These are phyloP conservation scores for Penicillium sp. DNA, from an alignment of 2,329 filamentous ascomycete species.

Conservation along the genomic window DNA sequence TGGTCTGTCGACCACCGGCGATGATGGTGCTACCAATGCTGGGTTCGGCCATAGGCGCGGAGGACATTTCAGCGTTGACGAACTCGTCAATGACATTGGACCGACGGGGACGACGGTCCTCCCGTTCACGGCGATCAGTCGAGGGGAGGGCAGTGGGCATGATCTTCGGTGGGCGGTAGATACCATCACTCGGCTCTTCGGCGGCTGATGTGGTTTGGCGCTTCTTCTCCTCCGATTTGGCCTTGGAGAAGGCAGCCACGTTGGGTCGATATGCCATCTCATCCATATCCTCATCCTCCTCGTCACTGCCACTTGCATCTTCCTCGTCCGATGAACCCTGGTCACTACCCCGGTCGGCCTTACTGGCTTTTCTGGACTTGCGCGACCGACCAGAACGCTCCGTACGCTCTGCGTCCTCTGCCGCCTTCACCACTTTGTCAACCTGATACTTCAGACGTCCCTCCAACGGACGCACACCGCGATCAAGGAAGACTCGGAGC, in stretches of 20 bases:
- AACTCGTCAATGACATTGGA: slow-evolving; percentile 91
- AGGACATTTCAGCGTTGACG: slow-evolving; percentile 75
- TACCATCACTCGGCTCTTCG: slow-evolving; percentile 52
- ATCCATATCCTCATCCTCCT: slow-evolving; percentile 49
- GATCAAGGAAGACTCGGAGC: slow-evolving; percentile 86
- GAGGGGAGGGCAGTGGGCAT: slow-evolving; percentile 78
- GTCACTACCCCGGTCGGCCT: slow-evolving; percentile 27
- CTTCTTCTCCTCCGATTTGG: slow-evolving; percentile 35
- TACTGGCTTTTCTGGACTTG: slow-evolving; percentile 29
- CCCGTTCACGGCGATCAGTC: slow-evolving; percentile 55
- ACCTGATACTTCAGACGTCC: slow-evolving; percentile 90
- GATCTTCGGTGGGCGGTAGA: slow-evolving; percentile 86
- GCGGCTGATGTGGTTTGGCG: slow-evolving; percentile 20
- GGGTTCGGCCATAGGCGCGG: slow-evolving; percentile 75
- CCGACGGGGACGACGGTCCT: slow-evolving; percentile 60
- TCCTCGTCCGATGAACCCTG: slow-evolving; percentile 25
- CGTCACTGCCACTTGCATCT: slow-evolving; percentile 23
- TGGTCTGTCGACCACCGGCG: slow-evolving; percentile 70
- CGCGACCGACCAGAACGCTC: slow-evolving; percentile 25
- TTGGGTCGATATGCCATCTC: slow-evolving; percentile 62
- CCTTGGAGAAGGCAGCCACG: slow-evolving; percentile 44
- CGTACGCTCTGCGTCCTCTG: slow-evolving; percentile 51
- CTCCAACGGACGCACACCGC: slow-evolving; percentile 84
- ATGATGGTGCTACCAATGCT: slow-evolving; percentile 89
- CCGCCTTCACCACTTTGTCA: slow-evolving; percentile 85